Evolutionary conservation across 1,284 basidiomycete species (phyloP), one percentile per base, ranked within the genome.

Genomic region (Irpex rosettiformis): DNA sequence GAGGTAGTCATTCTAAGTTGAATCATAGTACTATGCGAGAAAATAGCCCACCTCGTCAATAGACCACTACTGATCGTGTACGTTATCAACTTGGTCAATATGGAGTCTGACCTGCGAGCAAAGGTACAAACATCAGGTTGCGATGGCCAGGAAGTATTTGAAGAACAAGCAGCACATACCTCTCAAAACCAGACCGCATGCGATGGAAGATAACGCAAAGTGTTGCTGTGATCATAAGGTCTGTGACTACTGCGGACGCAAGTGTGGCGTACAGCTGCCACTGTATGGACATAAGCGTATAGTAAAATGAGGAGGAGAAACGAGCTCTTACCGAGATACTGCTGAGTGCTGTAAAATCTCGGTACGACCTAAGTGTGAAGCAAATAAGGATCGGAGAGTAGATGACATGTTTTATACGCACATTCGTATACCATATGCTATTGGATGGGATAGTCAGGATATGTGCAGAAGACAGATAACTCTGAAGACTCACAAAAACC

Each of bases 371-470:
- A 43, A 8, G 47, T 24, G 21, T 4, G 18, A n/a, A 28, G 33
- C 8, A 11, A 13, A 47, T 51, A 13, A 45, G 42, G 18, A 6
- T 10, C 7, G 7, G 37, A 29, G 5, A 55, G 24, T 52, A 11
- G 10, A 48, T 28, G 27, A 16, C 6, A 16, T 13, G 30, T n/a
- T 18, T 8, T 24, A 3, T 24, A 29, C 56, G 33, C 29, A 58
- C 56, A 58, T 58, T 42, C 28, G 53, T 22, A 52, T 54, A 10
- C 56, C 51, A 45, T 58, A 58, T 10, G 51, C 56, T 58, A 29
- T 11, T 7, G 42, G 55, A 22, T 22, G 16, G 18, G 25, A 21
- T 54, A 33, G 54, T 21, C 3, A 5, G 51, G 10, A n/a, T n/a
- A 10, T 2, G 30, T 33, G 30, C 16, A 33, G 18, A 10, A 45